These are phyloP conservation scores for Hemisphaericaspora nanyangensis DNA, from an alignment of 805 yeast genomes.

Conservation along the genomic window DNA sequence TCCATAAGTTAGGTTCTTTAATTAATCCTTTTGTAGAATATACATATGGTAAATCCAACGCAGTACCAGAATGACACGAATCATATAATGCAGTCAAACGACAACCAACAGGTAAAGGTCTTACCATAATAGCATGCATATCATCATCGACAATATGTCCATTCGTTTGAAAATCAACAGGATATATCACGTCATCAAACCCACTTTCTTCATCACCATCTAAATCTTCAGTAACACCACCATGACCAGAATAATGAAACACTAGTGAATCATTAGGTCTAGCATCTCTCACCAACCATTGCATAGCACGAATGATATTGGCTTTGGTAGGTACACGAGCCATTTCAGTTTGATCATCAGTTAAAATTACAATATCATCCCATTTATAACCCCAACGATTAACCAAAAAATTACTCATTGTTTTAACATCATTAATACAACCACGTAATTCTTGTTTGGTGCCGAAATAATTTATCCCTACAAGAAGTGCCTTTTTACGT, in stretches of 20 bases:
- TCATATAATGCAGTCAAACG: conserved; percentile 36
- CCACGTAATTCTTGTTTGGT: conserved; percentile 29
- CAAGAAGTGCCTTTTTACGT: conserved; percentile 31
- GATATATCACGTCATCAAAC: conserved; percentile 34
- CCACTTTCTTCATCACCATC: conserved; percentile 39
- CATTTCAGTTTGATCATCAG: conserved; percentile 31
- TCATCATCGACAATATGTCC: conserved; percentile 36
- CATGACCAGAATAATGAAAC: conserved; percentile 40
- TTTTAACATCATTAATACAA: conserved; percentile 38
- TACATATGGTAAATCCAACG: conserved; percentile 37
- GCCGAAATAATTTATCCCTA: conserved; percentile 35
- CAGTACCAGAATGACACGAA: conserved; percentile 40
- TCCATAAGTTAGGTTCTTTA: conserved; percentile 34
- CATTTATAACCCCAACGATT: conserved; percentile 27
- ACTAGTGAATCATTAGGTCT: conserved; percentile 36
- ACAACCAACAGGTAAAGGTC: conserved; percentile 33
- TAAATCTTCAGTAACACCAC: conserved; percentile 31
- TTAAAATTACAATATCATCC: conserved; percentile 37
- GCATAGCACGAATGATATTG: conserved; percentile 37
- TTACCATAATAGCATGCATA: conserved; percentile 38
- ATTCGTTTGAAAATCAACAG: conserved; percentile 29
- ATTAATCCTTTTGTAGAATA: conserved; percentile 39
- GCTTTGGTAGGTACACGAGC: conserved; percentile 31
- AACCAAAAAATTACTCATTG: conserved; percentile 30
- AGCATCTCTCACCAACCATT: conserved; percentile 36